Base-by-base conservation (phyloP, 129 eudicot species). In the Saposhnikovia divaricata region DNA sequence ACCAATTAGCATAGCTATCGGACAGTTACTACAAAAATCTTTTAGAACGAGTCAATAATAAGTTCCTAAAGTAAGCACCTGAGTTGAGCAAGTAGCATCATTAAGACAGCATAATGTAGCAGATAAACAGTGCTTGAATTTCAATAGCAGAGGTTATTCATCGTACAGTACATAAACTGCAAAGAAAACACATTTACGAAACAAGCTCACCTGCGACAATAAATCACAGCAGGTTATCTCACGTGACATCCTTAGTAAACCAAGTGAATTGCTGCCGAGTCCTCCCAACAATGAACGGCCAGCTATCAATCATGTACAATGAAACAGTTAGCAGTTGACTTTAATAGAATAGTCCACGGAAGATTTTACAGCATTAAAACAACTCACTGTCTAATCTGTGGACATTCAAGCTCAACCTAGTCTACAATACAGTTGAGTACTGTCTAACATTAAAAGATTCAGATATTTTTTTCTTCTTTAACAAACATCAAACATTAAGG, bases 221-320 rank as follows among this genome's bases (percentile, higher is more conserved):
- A 76, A 69, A 57, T 84, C 77, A 44, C 37, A 68, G 15, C 53
- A 77, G 44, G 68, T 38, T 61, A 65, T 61, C 77, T 84, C 83
- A 68, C 63, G 45, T 45, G 83, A 69, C 18, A 78, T 63, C 21
- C 70, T 78, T 48, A 73, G 6, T 57, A 75, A 40, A 63, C 87
- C 85, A 71, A 40, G 31, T 71, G 80, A 74, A 81, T 70, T 78
- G 81, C 80, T 81, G 82, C 73, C 66, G 68, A 83, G 83, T 57
- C 83, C 81, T 28, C 85, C 85, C 6, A 87, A 79, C 53, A 87
- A 75, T n/a, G 87, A 87, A 40, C 87, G 82, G 42, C 87, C 85
- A n/a, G 75, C 85, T 82, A n/a, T 51, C 28, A 44, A 6, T 27
- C 61, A 78, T 19, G 50, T 18, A 34, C 5, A 8, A 43, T 25